A percentile compares a stretch with the other conserved stretches of the same genome.
Evolutionary conservation across 495 filamentous ascomycete genomes (phyloP).

Genomic region (Lentithecium fluviatile): DNA sequence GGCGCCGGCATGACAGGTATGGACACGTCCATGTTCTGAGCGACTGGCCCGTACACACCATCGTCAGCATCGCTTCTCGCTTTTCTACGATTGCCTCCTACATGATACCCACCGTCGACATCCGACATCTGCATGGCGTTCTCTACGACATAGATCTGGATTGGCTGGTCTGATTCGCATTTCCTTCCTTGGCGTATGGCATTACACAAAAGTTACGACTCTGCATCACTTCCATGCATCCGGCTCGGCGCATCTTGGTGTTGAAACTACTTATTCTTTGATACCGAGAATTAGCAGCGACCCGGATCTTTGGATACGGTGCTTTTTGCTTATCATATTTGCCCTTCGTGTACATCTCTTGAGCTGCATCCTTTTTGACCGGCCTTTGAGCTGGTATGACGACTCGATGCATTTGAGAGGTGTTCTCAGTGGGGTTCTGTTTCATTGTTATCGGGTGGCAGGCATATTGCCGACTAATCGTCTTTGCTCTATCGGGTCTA

Average conservation of each 20-base stretch:
- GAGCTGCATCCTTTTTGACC: conserved; percentile 26
- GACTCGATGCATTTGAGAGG: conserved; percentile 26
- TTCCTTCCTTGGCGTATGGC: conserved; percentile 11
- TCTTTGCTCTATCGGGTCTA: not conserved
- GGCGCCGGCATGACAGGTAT: conserved; percentile 43
- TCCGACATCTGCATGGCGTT: conserved; percentile 8
- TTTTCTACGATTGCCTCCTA: not conserved
- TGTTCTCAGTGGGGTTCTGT: conserved; percentile 14
- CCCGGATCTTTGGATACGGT: conserved; percentile 19
- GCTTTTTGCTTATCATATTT: not conserved
- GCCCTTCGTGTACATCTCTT: conserved; percentile 25
- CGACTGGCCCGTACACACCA: not conserved
- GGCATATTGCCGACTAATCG: too few species aligned
- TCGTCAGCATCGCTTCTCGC: too few species aligned
- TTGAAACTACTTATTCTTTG: not conserved
- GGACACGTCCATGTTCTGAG: conserved; percentile 38
- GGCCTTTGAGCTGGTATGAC: conserved; percentile 16
- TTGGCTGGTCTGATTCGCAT: not conserved
- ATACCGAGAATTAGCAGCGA: conserved; percentile 15
- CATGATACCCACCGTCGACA: not conserved
- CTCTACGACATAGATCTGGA: not conserved
- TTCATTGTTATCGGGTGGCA: not conserved
- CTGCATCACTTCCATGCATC: conserved; percentile 20
- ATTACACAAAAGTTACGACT: conserved; percentile 12
- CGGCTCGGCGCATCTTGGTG: conserved; percentile 13